Percentiles rank a stretch among this genome's conserved stretches.
Conservation (phyloP, 495 filamentous ascomycete species). For the Staphylotrichum tortipilum region DNA sequence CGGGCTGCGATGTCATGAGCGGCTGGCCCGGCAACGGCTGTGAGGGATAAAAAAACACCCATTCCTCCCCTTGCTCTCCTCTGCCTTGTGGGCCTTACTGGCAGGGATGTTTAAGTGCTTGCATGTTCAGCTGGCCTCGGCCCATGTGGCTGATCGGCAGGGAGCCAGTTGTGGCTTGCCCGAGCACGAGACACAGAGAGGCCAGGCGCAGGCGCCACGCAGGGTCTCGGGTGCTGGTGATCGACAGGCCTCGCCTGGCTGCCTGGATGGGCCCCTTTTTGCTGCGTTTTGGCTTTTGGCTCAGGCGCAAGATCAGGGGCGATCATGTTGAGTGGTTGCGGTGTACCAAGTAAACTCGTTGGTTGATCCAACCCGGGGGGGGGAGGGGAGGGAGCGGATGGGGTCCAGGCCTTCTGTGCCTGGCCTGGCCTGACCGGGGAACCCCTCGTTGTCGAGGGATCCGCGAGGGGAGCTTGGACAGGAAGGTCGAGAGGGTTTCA, state of each 20-base stretch:
- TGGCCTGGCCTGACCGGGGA: too few species aligned
- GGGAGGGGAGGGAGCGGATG: too few species aligned
- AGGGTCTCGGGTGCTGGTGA: neutral
- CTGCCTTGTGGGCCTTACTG: constrained; percentile 7
- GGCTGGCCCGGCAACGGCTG: neutral
- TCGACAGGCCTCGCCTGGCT: neutral
- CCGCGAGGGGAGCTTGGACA: neutral
- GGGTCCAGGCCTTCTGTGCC: too few species aligned
- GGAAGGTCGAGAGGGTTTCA: neutral
- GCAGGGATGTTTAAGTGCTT: constrained; percentile 23
- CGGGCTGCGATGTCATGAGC: neutral
- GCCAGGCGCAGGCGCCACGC: neutral
- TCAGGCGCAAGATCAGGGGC: neutral
- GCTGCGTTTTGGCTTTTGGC: too few species aligned
- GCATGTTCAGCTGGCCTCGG: constrained; percentile 15
- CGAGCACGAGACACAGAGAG: neutral
- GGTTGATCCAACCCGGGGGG: too few species aligned
- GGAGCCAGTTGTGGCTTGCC: neutral
- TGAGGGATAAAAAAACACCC: constrained; percentile 6
- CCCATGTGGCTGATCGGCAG: neutral
- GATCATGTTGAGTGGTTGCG: neutral
- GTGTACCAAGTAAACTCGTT: too few species aligned
- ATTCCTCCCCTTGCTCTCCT: constrained; percentile 3
- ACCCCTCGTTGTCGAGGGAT: constrained; percentile 6
- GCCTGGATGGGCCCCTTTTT: too few species aligned